Conservation (phyloP, 2,329 filamentous ascomycete genomes). For the Cryoendolithus antarcticus region DNA sequence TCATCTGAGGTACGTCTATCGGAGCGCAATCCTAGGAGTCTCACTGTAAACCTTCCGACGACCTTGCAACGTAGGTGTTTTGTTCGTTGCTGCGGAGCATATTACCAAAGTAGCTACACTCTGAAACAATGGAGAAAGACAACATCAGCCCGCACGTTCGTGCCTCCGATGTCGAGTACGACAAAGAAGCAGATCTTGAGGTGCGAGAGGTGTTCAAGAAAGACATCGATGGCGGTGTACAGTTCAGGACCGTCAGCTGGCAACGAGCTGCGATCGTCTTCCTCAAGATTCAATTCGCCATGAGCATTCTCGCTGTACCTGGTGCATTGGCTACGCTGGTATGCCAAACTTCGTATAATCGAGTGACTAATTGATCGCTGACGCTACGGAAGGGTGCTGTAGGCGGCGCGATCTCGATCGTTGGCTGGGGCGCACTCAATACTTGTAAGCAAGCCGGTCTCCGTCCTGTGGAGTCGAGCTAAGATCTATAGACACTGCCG, state of each 20-base stretch:
- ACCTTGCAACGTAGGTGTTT: no score
- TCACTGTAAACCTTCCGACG: no score
- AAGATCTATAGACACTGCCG: slow-evolving; percentile 22
- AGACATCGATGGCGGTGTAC: slow-evolving; percentile 29
- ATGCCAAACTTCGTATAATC: no score
- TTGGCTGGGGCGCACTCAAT: slow-evolving; percentile 38
- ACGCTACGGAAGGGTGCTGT: slow-evolving; percentile 26
- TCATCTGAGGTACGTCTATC: no score
- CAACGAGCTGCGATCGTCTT: slow-evolving; percentile 41
- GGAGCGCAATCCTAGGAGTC: no score
- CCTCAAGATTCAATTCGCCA: slow-evolving; percentile 40
- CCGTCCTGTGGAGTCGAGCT: no score
- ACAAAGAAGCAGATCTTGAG: slow-evolving; percentile 19
- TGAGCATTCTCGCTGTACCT: slow-evolving; percentile 39
- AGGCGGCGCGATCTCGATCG: slow-evolving; percentile 34
- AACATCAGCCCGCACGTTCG: not conserved
- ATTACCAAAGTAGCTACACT: no score
- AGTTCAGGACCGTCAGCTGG: slow-evolving; percentile 44
- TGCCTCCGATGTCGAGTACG: slow-evolving; percentile 5
- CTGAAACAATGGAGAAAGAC: no score
- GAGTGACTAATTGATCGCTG: no score
- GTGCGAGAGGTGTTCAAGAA: slow-evolving; percentile 40
- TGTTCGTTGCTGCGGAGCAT: no score
- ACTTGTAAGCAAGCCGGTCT: no score
- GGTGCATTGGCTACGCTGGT: slow-evolving; percentile 29